A percentile compares a stretch with the other conserved stretches of the same genome.
Conservation (phyloP, 305 asterid genomes). For the Fraxinus baroniana region DNA sequence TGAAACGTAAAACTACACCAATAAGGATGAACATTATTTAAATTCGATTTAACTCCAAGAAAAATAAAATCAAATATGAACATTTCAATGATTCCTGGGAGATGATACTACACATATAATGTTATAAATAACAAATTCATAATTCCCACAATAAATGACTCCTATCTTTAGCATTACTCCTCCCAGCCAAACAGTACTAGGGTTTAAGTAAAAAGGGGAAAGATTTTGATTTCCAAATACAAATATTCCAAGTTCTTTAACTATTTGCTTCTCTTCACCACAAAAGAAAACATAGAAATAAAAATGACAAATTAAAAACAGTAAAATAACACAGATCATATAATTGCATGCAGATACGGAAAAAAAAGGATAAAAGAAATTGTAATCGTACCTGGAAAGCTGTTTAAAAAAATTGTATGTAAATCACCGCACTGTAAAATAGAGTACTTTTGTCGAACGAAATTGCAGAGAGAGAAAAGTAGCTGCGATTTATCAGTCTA, state of each 20-base stretch:
- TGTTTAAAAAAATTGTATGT: not conserved
- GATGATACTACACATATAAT: not conserved
- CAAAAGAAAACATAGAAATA: not conserved
- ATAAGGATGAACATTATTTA: not conserved
- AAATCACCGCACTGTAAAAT: not conserved
- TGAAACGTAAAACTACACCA: not conserved
- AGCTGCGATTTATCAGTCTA: slow-evolving; percentile 7
- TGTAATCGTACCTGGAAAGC: slow-evolving; percentile 24
- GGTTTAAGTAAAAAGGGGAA: not conserved
- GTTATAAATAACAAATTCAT: not conserved
- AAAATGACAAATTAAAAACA: not conserved
- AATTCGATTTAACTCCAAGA: not conserved
- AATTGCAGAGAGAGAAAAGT: slow-evolving; percentile 16
- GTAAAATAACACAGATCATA: not conserved
- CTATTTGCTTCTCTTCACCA: not conserved
- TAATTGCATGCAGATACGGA: slow-evolving; percentile 11
- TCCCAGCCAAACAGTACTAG: not conserved
- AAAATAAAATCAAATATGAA: not conserved
- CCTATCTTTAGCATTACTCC: not conserved
- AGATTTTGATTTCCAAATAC: not conserved
- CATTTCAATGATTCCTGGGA: not conserved
- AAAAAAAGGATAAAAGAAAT: not conserved
- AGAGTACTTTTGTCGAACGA: not conserved
- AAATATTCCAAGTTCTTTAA: not conserved
- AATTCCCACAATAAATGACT: not conserved